Base-by-base conservation (phyloP, 192 early-diverging fungal genomes). In the Coemansia nantahalensis region DNA sequence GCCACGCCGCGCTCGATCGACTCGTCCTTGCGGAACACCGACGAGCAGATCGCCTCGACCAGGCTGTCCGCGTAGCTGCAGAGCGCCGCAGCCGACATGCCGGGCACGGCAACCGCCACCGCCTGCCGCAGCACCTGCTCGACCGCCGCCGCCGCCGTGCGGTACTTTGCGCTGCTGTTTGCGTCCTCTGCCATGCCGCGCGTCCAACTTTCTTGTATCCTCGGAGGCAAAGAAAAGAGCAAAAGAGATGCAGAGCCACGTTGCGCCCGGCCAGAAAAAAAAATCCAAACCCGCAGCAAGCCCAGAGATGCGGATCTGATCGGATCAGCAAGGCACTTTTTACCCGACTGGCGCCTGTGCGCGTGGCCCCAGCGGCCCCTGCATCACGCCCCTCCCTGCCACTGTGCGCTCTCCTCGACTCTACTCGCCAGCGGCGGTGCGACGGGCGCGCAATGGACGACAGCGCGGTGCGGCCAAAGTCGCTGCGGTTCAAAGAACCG, bases 1-100 rank as follows among this genome's bases (percentile, higher is more conserved):
- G 94, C 85, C 41, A 90, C 81, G 10, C 88, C 88, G 47, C 86
- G 84, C 59, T 87, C 84, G 1, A 82, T 65, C 18, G 38, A 40
- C 26, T 58, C 50, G 58, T 81, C 79, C 54, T 77, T 77, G 61
- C 85, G 84, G 64, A 79, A 80, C 7, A 85, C 76, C 14, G 79
- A 77, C 24, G 59, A 63, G 16, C 83, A 80, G 45, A 78, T 65
- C 10, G 82, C 78, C 41, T 69, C 54, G 24, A 89, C 78, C 32
- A 87, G 66, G 58, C 82, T 62, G 52, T 89, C 85, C 45, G 80
- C 80, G 61, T 79, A 86, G 64, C 74, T 75, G 59, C 87, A 89
- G 21, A 89, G 63, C 45, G 83, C 83, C 30, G 66, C 73, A 7
- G 80, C 77, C 41, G 80, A 82, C 50, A 84, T 73, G 31, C 85